Base-by-base conservation (phyloP, 768 basidiomycete species). In the Holtermannia corniformis region DNA sequence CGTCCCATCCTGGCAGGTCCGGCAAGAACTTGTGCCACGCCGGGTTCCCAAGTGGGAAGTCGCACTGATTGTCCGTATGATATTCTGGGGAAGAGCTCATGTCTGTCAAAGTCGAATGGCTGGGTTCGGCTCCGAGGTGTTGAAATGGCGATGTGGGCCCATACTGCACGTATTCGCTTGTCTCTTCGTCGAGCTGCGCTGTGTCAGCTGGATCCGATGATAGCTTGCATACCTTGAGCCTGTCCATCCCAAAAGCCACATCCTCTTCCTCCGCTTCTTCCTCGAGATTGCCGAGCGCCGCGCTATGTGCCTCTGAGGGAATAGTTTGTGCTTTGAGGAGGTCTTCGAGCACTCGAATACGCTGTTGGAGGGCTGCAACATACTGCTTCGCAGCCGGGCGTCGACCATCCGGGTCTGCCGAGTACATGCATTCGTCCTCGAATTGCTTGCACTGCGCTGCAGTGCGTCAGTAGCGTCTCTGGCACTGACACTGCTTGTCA, bases 91-190 rank as follows among this genome's bases (percentile, higher is more conserved):
- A 25, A 10, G 46, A 14, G n/a, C n/a, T n/a, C 12, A 24, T 22
- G 46, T 24, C 14, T 21, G 46, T 26, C 25, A 24, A 25, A 24
- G 25, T 25, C 25, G 12, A 25, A 21, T 47, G 14, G 12, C 19
- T 21, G 13, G n/a, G 13, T 47, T 26, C 11, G 25, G 19, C 12
- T n/a, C 48, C 41, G 7, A 58, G 41, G 32, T 58, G 57, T 49
- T 49, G 54, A 48, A 50, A 58, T 4, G 52, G 47, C 13, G 53
- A 54, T 7, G 57, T 54, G 20, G 57, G 57, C 11, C 52, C 57
- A 28, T 58, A 54, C 25, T 54, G 48, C 25, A 26, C 20, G 21
- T 49, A 26, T 27, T 49, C 53, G 40, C 47, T 87, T 10, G 55
- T 55, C 2, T 67, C 56, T 0, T 37, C 47, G 25, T 54, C 53